phyloP scores from a whole-genome alignment of 2,329 filamentous ascomycete species.

The Beauveria sp. region DNA sequence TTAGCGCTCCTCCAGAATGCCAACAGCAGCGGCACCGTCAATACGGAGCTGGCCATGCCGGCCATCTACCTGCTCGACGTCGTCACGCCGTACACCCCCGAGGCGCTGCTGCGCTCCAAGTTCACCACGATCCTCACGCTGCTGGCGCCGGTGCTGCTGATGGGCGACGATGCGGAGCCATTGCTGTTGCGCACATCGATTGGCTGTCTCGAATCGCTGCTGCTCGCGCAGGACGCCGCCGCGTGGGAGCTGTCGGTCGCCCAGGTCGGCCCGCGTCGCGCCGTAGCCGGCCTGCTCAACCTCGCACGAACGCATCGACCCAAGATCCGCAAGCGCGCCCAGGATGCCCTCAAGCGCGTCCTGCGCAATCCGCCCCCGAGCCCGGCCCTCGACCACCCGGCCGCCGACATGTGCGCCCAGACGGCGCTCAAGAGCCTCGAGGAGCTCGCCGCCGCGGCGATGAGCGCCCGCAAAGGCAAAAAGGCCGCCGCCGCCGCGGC shows the following conservation, averaged over 20 bases:
- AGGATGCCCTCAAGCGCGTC: conserved; percentile 79
- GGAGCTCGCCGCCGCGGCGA: conserved; percentile 59
- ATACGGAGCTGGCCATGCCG: conserved; percentile 75
- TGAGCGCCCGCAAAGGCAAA: conserved; percentile 51
- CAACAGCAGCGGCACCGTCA: conserved; percentile 58
- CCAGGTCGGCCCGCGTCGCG: conserved; percentile 77
- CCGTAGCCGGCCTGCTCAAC: conserved; percentile 76
- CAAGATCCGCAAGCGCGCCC: conserved; percentile 88
- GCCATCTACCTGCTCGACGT: conserved; percentile 94
- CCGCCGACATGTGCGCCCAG: conserved; percentile 92
- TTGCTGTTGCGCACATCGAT: conserved; percentile 81
- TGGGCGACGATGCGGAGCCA: conserved; percentile 75
- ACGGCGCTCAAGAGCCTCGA: conserved; percentile 75
- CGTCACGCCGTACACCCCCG: conserved; percentile 75
- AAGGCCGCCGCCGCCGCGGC: conserved; percentile 51
- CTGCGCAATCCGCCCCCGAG: conserved; percentile 81
- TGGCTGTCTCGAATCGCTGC: conserved; percentile 84
- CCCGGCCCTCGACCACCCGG: conserved; percentile 87
- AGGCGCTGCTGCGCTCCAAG: conserved; percentile 83
- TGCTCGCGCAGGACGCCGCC: conserved; percentile 78
- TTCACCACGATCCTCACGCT: conserved; percentile 88
- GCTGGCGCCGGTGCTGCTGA: conserved; percentile 74
- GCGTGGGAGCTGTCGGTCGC: conserved; percentile 82
- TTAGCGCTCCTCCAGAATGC: conserved; percentile 79
- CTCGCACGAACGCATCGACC: conserved; percentile 81